Evolutionary conservation across 495 filamentous ascomycete genomes (phyloP).

Genomic region (Lichina pygmaea): DNA sequence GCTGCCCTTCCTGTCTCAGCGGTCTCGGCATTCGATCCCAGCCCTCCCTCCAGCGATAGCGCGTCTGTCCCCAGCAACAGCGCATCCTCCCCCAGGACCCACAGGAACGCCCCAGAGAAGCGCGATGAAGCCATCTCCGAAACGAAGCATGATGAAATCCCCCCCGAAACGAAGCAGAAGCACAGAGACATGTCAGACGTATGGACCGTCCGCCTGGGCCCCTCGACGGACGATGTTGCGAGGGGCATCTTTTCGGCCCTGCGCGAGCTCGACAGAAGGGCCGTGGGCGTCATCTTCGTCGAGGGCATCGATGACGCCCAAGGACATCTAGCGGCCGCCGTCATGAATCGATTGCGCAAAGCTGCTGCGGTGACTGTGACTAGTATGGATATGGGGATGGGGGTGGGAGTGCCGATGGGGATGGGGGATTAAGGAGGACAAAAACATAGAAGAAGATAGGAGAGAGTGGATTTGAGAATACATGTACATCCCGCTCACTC

Average conservation of each 20-base stretch:
- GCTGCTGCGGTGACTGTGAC: conserved; percentile 23
- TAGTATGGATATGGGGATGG: too few species aligned
- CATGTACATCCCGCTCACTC: too few species aligned
- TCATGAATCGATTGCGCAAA: conserved; percentile 90
- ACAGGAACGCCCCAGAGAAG: background rate
- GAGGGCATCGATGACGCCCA: conserved; percentile 59
- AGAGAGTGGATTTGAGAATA: too few species aligned
- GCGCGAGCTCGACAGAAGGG: conserved; percentile 51
- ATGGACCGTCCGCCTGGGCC: conserved; percentile 35
- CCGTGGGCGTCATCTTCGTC: conserved; percentile 68
- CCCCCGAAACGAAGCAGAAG: background rate
- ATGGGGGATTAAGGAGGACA: too few species aligned
- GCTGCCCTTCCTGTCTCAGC: too few species aligned
- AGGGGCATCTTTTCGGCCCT: conserved; percentile 68
- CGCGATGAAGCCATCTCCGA: background rate
- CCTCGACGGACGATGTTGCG: conserved; percentile 42
- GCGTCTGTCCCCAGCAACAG: too few species aligned
- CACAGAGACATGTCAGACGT: background rate
- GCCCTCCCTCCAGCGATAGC: too few species aligned
- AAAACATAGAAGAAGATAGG: too few species aligned
- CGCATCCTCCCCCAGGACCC: too few species aligned
- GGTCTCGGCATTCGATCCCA: too few species aligned
- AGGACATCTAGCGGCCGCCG: conserved; percentile 63
- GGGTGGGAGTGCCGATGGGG: too few species aligned
- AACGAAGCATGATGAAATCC: background rate